Evolutionary conservation across 2,329 filamentous ascomycete genomes (phyloP), one percentile per base, ranked within the genome.

Genomic region (Hymenoscyphus linearis): DNA sequence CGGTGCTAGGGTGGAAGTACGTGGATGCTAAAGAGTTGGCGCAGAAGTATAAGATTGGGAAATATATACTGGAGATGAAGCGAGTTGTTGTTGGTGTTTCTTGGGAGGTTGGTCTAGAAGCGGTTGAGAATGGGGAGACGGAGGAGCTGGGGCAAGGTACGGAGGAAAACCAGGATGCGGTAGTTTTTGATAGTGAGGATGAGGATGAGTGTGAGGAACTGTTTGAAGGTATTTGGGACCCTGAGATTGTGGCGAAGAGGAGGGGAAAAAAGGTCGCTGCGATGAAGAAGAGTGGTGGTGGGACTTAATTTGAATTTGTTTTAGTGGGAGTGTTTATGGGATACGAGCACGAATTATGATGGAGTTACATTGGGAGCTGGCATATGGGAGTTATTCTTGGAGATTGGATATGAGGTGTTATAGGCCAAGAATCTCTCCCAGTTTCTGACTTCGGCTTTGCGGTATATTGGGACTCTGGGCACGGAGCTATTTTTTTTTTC

Each of bases 21-120:
- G 78, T 88, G 52, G 82, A 86, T 70, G 85, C 85, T 1, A 79
- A 79, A 62, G 82, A 87, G 66, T 69, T 76, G 60, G 74, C 77
- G 54, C 86, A 88, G 71, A 80, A 79, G 70, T 89, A 89, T 77
- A 89, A 89, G 73, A 78, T 88, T 56, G 85, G 85, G 66, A 88
- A 88, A 72, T 88, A 83, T 70, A 88, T 88, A 34, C 72, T 89
- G 44, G 86, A 89, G 75, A 83, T 81, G 44, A 80, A 82, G 70
- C 76, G 83, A 58, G 81, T 86, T 16, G 77, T 82, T 26, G 76
- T 78, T 13, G 76, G 78, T 53, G 77, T 78, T 36, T 76, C 73
- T 59, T 88, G 84, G 85, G 84, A 83, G 67, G 80, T 82, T 60
- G 70, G 9, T n/a, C n/a, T n/a, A n/a, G 3, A 63, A 18, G 5